Conservation (phyloP, 2,329 filamentous ascomycete species). For the Harringtonia lauricola region DNA sequence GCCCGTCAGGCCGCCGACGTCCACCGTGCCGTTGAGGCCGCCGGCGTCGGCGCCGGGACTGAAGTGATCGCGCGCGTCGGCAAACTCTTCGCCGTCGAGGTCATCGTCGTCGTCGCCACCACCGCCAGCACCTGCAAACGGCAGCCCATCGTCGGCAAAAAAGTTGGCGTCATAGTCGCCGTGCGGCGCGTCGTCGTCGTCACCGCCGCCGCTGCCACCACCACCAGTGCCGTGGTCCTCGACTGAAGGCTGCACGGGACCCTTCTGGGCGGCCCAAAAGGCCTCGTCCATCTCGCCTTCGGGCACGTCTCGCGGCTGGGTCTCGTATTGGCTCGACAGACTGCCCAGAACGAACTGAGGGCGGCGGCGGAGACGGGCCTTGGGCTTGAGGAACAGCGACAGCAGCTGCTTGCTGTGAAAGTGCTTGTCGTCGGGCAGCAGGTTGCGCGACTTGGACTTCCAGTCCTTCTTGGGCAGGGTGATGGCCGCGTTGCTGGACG, state of each 20-base stretch:
- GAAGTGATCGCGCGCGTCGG: slow-evolving; percentile 70
- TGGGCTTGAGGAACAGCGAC: slow-evolving; percentile 88
- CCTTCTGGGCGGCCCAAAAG: slow-evolving; percentile 78
- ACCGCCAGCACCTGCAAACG: slow-evolving; percentile 56
- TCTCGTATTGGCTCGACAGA: background rate
- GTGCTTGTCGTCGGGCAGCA: slow-evolving; percentile 94
- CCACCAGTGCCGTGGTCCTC: slow-evolving; percentile 18
- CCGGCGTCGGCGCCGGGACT: slow-evolving; percentile 49
- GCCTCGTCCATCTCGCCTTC: slow-evolving; percentile 85
- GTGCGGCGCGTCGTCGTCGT: slow-evolving; percentile 41
- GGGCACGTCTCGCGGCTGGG: slow-evolving; percentile 29
- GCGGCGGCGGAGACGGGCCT: slow-evolving; percentile 66
- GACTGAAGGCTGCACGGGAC: slow-evolving; percentile 20
- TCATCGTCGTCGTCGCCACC: slow-evolving; percentile 63
- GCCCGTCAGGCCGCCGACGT: slow-evolving; percentile 31
- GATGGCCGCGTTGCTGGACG: slow-evolving; percentile 69
- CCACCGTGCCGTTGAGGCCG: slow-evolving; percentile 19
- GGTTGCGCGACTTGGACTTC: slow-evolving; percentile 85
- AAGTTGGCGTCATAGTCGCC: slow-evolving; percentile 96
- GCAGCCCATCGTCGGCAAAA: slow-evolving; percentile 80
- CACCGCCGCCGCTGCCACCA: slow-evolving; percentile 37
- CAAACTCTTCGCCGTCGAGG: slow-evolving; percentile 54
- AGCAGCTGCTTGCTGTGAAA: slow-evolving; percentile 91
- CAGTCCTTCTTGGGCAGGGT: slow-evolving; percentile 87
- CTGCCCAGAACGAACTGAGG: slow-evolving; percentile 38